Percentiles rank a stretch among this genome's conserved stretches.
Evolutionary conservation across 495 filamentous ascomycete genomes (phyloP).

Genomic region (Trichocladium antarcticum): DNA sequence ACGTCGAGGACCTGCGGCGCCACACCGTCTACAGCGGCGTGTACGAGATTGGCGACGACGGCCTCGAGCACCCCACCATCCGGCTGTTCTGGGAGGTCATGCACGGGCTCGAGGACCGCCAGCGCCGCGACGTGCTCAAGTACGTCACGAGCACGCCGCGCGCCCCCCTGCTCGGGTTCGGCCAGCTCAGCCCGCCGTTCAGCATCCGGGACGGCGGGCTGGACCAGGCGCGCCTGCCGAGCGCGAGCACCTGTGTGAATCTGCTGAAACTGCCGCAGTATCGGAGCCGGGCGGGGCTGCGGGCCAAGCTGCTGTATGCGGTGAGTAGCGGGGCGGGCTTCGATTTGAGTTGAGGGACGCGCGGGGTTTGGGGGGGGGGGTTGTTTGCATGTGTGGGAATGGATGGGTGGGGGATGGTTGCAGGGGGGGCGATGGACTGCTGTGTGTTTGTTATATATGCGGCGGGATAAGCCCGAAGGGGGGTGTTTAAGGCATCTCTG

Average conservation of each 20-base stretch:
- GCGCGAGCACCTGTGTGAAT: conserved; percentile 95
- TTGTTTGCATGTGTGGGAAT: neutral
- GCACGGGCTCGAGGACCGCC: conserved; percentile 56
- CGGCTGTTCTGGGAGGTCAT: conserved; percentile 89
- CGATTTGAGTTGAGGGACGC: conserved; percentile 79
- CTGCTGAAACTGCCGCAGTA: conserved; percentile 88
- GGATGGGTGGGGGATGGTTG: neutral
- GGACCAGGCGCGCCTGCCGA: conserved; percentile 73
- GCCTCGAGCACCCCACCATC: conserved; percentile 71
- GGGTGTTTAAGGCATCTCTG: too few species aligned
- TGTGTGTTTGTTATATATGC: too few species aligned
- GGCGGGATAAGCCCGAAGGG: too few species aligned
- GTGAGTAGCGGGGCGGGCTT: conserved; percentile 89
- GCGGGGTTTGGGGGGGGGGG: neutral
- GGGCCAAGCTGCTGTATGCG: conserved; percentile 77
- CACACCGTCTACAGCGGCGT: conserved; percentile 83
- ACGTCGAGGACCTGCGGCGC: conserved; percentile 74
- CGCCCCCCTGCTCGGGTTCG: conserved; percentile 86
- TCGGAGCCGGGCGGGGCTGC: conserved; percentile 47
- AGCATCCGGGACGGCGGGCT: conserved; percentile 78
- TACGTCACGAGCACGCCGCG: conserved; percentile 92
- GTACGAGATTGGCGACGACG: conserved; percentile 79
- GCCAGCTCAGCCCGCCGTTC: conserved; percentile 72
- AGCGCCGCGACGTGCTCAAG: conserved; percentile 77
- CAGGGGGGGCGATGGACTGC: too few species aligned